A percentile compares a stretch with the other conserved stretches of the same genome.
phyloP scores from a whole-genome alignment of 768 basidiomycete species.

The Tulasnella sp. region DNA sequence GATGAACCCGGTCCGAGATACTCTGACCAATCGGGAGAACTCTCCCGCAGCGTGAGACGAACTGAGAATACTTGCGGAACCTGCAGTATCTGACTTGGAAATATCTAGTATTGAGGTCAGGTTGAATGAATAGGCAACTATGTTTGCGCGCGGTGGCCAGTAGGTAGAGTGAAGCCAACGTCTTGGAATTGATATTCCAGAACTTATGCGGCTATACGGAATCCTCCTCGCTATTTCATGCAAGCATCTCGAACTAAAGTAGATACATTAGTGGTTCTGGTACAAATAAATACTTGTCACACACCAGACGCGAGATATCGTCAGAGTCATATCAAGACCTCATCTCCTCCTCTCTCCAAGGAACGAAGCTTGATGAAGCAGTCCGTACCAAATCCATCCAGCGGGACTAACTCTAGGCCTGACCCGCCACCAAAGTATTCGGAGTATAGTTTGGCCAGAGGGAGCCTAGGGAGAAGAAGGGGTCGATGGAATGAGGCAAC shows the following conservation, averaged over 20 bases:
- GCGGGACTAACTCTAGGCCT: slow-evolving; percentile 63
- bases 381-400: slow-evolving; percentile 55
- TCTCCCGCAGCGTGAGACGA: too few species aligned
- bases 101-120: too few species aligned
- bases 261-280: too few species aligned
- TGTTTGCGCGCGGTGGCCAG: too few species aligned
- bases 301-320: background rate
- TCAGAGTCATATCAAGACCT: slow-evolving; percentile 34
- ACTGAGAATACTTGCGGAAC: too few species aligned
- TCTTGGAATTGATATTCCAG: background rate
- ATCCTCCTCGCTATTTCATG: too few species aligned
- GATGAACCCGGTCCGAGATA: background rate
- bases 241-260: too few species aligned
- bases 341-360: slow-evolving; percentile 38
- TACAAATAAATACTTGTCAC: background rate
- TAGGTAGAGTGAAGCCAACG: background rate
- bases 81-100: too few species aligned
- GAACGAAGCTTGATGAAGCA: slow-evolving; percentile 45
- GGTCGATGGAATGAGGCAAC: background rate
- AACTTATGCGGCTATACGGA: too few species aligned
- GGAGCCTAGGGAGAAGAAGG: slow-evolving; percentile 15
- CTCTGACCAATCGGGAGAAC: too few species aligned
- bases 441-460: slow-evolving; percentile 21
- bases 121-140: too few species aligned
- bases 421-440: slow-evolving; percentile 68